Evolutionary conservation across 805 yeast species (phyloP).

Genomic region (Myxozyma udenii): DNA sequence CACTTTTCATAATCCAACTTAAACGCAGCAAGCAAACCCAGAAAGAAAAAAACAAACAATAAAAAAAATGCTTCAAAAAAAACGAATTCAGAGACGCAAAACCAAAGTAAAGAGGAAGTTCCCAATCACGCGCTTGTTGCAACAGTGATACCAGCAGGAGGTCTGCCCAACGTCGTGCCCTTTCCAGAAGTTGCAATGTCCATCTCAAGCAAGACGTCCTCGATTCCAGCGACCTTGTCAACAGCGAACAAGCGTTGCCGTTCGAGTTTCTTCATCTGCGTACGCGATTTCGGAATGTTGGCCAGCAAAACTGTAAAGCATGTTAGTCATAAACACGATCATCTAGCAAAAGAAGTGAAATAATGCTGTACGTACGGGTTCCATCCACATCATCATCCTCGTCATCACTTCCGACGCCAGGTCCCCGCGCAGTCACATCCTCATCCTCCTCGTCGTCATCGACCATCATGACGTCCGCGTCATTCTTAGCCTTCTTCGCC

Average conservation of each 20-base stretch:
- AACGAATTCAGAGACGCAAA: neutral
- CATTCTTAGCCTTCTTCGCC: neutral
- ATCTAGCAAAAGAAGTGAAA: neutral
- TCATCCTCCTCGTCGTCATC: slow-evolving; percentile 25
- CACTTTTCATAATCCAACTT: too few species aligned
- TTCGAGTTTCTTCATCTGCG: slow-evolving; percentile 40
- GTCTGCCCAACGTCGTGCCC: slow-evolving; percentile 85
- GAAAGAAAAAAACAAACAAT: too few species aligned
- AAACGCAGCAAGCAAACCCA: too few species aligned
- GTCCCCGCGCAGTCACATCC: neutral
- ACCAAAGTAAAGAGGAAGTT: slow-evolving; percentile 1
- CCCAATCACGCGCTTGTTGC: too few species aligned
- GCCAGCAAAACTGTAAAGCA: neutral
- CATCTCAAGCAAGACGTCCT: slow-evolving; percentile 48
- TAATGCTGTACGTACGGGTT: neutral
- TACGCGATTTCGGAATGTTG: slow-evolving; percentile 12
- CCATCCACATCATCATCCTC: slow-evolving; percentile 42
- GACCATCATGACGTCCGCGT: slow-evolving; percentile 27
- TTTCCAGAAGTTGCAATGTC: slow-evolving; percentile 51
- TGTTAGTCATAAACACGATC: neutral
- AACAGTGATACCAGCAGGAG: slow-evolving; percentile 38
- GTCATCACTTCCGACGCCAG: slow-evolving; percentile 30
- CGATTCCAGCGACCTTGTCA: slow-evolving; percentile 54
- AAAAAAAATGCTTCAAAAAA: neutral
- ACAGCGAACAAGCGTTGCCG: slow-evolving; percentile 34